Evolutionary conservation across 805 yeast genomes (phyloP).

Genomic region (Cyberlindnera misumaiensis): DNA sequence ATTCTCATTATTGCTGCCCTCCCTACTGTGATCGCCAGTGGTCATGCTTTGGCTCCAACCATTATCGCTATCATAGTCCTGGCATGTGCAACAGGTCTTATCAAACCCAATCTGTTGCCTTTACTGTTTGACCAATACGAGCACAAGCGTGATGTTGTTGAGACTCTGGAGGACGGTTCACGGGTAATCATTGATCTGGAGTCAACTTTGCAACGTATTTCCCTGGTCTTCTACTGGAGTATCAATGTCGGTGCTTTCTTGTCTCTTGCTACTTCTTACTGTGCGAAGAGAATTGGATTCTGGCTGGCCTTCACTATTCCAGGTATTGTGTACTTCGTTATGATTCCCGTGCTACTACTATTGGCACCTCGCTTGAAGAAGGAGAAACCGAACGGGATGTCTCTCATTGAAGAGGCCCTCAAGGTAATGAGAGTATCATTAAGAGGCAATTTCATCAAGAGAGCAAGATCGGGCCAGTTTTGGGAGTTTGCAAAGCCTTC

Average conservation of each 20-base stretch:
- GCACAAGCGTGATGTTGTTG: slow-evolving; percentile 51
- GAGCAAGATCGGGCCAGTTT: slow-evolving; percentile 34
- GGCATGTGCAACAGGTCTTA: slow-evolving; percentile 78
- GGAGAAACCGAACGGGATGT: slow-evolving; percentile 25
- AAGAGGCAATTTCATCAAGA: slow-evolving; percentile 36
- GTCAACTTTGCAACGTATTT: slow-evolving; percentile 64
- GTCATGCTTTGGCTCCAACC: slow-evolving; percentile 59
- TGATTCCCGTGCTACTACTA: slow-evolving; percentile 39
- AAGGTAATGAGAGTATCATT: slow-evolving; percentile 35
- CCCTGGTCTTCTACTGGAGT: slow-evolving; percentile 66
- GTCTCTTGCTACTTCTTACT: slow-evolving; percentile 69
- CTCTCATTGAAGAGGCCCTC: slow-evolving; percentile 37
- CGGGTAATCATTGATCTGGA: slow-evolving; percentile 64
- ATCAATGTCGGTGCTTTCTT: slow-evolving; percentile 72
- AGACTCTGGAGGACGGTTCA: slow-evolving; percentile 53
- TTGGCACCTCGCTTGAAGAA: slow-evolving; percentile 24
- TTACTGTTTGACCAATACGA: slow-evolving; percentile 73
- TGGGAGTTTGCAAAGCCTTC: slow-evolving; percentile 60
- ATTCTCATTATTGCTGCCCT: slow-evolving; percentile 64
- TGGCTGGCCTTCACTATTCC: slow-evolving; percentile 75
- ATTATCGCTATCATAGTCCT: slow-evolving; percentile 37
- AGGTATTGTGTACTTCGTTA: slow-evolving; percentile 48
- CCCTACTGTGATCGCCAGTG: slow-evolving; percentile 42
- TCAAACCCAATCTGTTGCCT: slow-evolving; percentile 64
- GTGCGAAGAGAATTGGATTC: slow-evolving; percentile 59